phyloP scores from a whole-genome alignment of 495 filamentous ascomycete genomes.

The Daldinia bambusicola region DNA sequence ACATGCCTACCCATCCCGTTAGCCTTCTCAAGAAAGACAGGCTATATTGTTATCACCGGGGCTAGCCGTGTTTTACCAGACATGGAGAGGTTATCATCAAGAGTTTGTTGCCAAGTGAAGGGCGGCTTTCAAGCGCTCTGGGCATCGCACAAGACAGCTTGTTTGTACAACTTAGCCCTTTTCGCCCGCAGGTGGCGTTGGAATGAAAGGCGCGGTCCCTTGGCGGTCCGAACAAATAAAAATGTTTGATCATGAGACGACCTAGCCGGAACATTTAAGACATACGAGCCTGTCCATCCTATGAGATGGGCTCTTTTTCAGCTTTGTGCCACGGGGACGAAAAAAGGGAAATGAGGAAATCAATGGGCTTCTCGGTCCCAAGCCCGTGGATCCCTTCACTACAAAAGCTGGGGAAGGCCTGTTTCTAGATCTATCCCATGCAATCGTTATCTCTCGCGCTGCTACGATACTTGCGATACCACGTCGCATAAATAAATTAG shows the following conservation, averaged over 20 bases:
- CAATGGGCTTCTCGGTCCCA: constrained; percentile 6
- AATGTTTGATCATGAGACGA: constrained; percentile 5
- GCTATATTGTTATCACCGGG: neutral
- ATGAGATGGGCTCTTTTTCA: constrained; percentile 10
- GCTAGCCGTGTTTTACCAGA: neutral
- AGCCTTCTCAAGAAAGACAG: neutral
- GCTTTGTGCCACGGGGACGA: constrained; percentile 2
- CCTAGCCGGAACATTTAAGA: constrained; percentile 9
- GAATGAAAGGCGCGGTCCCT: constrained; percentile 7
- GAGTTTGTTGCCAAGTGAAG: neutral
- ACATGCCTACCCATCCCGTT: neutral
- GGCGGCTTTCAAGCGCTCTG: neutral
- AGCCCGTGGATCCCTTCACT: constrained; percentile 11
- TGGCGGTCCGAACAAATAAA: constrained; percentile 4
- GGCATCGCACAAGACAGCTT: neutral
- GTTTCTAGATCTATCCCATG: constrained; percentile 32
- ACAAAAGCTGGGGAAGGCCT: constrained; percentile 33
- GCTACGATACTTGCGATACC: constrained; percentile 20
- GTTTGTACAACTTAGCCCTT: neutral
- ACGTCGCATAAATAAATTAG: constrained; percentile 27
- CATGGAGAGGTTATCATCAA: neutral
- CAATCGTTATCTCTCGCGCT: constrained; percentile 17
- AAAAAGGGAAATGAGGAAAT: constrained; percentile 10
- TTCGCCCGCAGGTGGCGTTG: neutral
- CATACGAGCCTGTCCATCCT: neutral